Percentiles rank a stretch among this genome's conserved stretches.
phyloP scores from a whole-genome alignment of 129 eudicot species.

The Pseudognaphalium luteoalbum region DNA sequence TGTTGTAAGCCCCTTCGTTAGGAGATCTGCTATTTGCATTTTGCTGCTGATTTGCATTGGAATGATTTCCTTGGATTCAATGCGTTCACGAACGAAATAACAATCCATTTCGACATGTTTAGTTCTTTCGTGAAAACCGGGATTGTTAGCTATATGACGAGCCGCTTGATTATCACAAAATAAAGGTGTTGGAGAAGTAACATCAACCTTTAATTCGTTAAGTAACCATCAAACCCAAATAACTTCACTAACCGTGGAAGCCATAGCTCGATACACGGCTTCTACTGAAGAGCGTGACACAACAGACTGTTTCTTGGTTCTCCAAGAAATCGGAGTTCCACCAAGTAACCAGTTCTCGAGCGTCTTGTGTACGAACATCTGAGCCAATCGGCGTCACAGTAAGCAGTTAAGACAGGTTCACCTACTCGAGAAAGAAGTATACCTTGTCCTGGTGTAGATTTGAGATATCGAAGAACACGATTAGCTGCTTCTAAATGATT shows the following conservation, averaged over 20 bases:
- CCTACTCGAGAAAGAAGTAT: not conserved
- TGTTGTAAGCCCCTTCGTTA: not conserved
- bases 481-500: not conserved
- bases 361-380: not conserved
- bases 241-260: not conserved
- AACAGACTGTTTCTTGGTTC: too few species aligned
- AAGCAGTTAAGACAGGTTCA: not conserved
- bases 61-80: not conserved
- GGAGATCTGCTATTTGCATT: not conserved
- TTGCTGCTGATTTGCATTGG: not conserved
- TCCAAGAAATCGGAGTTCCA: too few species aligned
- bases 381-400: not conserved
- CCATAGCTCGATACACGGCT: not conserved
- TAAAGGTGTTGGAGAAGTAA: not conserved
- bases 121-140: too few species aligned
- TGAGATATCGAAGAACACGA: not conserved
- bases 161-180: too few species aligned
- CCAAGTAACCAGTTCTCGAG: too few species aligned
- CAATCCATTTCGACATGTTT: too few species aligned
- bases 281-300: not conserved
- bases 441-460: constrained; percentile 5
- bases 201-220: not conserved
- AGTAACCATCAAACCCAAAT: constrained; percentile 3
- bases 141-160: too few species aligned
- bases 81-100: too few species aligned